Percentiles rank a stretch among this genome's conserved stretches.
phyloP scores from a whole-genome alignment of 73 alveolate species.

The Symbiodinium natans region DNA sequence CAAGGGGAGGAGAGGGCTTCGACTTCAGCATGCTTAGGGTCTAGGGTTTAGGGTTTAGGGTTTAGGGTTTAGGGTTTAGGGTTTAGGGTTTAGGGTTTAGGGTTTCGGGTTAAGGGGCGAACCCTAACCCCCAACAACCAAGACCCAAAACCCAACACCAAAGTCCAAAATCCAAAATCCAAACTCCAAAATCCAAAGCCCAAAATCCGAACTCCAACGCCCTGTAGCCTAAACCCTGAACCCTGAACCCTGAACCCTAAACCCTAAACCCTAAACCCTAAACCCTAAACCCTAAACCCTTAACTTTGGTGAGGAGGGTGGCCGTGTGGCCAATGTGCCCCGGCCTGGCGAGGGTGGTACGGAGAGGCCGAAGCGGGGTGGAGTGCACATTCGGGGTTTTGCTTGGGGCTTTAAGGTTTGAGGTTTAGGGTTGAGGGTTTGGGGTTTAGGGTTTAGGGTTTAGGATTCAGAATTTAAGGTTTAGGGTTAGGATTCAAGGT shows the following conservation, averaged over 20 bases:
- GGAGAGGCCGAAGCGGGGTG: background rate
- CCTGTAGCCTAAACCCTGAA: background rate
- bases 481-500: too few species aligned
- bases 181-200: background rate
- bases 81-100: background rate
- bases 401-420: too few species aligned
- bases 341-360: conserved; percentile 68
- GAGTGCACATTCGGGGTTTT: too few species aligned
- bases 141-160: background rate
- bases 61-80: too few species aligned
- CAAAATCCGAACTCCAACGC: background rate
- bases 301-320: background rate
- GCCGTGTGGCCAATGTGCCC: conserved; percentile 65
- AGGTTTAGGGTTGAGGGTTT: too few species aligned
- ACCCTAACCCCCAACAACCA: background rate
- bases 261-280: background rate
- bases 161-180: background rate
- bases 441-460: too few species aligned
- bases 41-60: too few species aligned
- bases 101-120: background rate
- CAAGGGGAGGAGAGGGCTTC: background rate
- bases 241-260: background rate
- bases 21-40: too few species aligned
- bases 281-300: background rate
- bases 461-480: too few species aligned